A percentile compares a stretch with the other conserved stretches of the same genome.
phyloP scores from a whole-genome alignment of 1,139 yeast genomes.

The Kurtzmaniella natalensis region DNA sequence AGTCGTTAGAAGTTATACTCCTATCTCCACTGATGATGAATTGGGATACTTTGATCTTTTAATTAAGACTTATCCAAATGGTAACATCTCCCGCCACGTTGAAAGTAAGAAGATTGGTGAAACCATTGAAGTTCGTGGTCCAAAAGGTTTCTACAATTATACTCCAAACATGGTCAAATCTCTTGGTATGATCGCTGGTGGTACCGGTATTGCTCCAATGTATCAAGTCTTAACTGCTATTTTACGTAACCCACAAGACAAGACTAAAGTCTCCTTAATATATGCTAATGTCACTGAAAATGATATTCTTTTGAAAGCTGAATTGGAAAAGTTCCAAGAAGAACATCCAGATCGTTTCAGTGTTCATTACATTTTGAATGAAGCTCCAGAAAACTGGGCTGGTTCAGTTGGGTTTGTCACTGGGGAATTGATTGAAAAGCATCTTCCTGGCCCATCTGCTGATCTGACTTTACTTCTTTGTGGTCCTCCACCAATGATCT shows the following conservation, averaged over 20 bases:
- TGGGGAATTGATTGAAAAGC: constrained; percentile 56
- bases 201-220: constrained; percentile 94
- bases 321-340: constrained; percentile 62
- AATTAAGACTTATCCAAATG: constrained; percentile 89
- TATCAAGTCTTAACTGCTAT: constrained; percentile 76
- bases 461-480: constrained; percentile 76
- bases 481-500: constrained; percentile 86
- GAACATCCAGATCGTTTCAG: constrained; percentile 72
- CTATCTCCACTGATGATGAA: constrained; percentile 81
- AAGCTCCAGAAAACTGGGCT: constrained; percentile 47
- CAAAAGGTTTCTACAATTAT: constrained; percentile 88
- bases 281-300: constrained; percentile 75
- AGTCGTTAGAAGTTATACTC: constrained; percentile 88
- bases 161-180: constrained; percentile 76
- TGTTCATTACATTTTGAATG: constrained; percentile 77
- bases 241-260: constrained; percentile 71
- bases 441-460: constrained; percentile 57
- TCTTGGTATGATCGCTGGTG: constrained; percentile 89
- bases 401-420: constrained; percentile 64
- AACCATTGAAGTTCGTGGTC: constrained; percentile 63
- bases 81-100: constrained; percentile 78
- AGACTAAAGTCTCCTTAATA: constrained; percentile 74
- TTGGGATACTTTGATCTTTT: constrained; percentile 86
- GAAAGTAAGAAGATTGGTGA: constrained; percentile 55
- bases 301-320: constrained; percentile 75